Evolutionary conservation across 129 eudicot genomes (phyloP).

Genomic region (Pseudognaphalium luteoalbum): DNA sequence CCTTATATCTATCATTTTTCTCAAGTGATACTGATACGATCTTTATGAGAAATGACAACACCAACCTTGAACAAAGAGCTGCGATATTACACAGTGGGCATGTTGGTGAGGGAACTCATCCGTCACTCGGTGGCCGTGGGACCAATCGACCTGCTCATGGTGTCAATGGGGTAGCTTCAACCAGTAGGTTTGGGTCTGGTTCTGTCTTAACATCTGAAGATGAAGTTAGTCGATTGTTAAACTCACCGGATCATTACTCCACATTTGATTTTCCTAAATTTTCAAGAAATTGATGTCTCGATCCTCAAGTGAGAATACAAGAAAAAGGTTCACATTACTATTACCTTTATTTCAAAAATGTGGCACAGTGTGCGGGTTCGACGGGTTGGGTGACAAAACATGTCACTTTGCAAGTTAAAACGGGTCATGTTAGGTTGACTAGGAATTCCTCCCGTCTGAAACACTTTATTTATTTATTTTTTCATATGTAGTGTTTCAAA

Average conservation of each 20-base stretch:
- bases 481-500: no score
- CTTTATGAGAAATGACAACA: conserved; percentile 41
- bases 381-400: background rate
- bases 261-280: conserved; percentile 62
- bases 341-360: background rate
- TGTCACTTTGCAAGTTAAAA: no score
- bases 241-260: conserved; percentile 63
- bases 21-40: conserved; percentile 61
- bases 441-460: no score
- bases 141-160: conserved; percentile 37
- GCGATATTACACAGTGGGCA: no score
- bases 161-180: conserved; percentile 3
- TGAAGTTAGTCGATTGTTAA: conserved; percentile 65
- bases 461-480: no score
- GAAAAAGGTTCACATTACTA: conserved; percentile 47
- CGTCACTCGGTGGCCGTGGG: conserved; percentile 36
- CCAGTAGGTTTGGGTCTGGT: conserved; percentile 19
- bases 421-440: no score
- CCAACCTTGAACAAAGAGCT: conserved; percentile 46
- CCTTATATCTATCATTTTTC: conserved; percentile 59
- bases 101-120: conserved; percentile 22
- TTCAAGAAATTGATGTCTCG: conserved; percentile 52
- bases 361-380: background rate
- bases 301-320: conserved; percentile 64
- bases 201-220: conserved; percentile 59